Evolutionary conservation across 1,284 basidiomycete genomes (phyloP).

Genomic region (Moesziomyces aphidis): DNA sequence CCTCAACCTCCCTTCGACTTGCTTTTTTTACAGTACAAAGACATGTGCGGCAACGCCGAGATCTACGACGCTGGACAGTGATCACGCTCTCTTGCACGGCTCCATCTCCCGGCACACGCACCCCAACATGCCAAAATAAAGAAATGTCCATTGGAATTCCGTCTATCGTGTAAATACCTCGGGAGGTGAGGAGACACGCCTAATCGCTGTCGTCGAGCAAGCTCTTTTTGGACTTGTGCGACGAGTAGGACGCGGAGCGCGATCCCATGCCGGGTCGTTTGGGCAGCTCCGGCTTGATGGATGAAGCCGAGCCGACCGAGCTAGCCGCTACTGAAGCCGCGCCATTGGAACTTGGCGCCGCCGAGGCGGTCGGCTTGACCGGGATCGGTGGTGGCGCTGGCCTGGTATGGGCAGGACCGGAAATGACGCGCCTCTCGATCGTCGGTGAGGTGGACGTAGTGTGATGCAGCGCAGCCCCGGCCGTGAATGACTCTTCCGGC

Average conservation of each 20-base stretch:
- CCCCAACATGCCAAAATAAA: not conserved
- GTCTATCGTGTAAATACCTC: not conserved
- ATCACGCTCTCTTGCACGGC: not conserved
- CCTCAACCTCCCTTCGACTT: not conserved
- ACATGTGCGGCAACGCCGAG: conserved; percentile 48
- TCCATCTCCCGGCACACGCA: not conserved
- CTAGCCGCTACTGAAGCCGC: not conserved
- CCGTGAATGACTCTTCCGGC: not conserved
- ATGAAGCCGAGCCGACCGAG: conserved; percentile 2
- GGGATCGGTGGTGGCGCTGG: conserved; percentile 41
- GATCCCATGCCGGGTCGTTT: conserved; percentile 38
- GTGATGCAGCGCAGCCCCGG: conserved; percentile 19
- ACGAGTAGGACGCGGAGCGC: conserved; percentile 39
- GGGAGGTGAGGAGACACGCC: not conserved
- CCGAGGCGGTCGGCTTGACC: conserved; percentile 21
- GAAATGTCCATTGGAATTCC: conserved; percentile 1
- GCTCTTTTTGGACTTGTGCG: conserved; percentile 39
- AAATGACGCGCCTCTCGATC: conserved; percentile 24
- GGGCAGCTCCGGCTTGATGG: conserved; percentile 32
- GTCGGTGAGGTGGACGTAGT: conserved; percentile 27
- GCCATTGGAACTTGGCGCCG: not conserved
- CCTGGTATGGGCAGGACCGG: conserved; percentile 20
- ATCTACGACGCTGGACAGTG: conserved; percentile 51
- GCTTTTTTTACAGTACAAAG: conserved; percentile 35
- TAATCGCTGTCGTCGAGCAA: conserved; percentile 48